Evolutionary conservation across 352 stramenopile species (phyloP).

Genomic region (Peronospora tabacina): DNA sequence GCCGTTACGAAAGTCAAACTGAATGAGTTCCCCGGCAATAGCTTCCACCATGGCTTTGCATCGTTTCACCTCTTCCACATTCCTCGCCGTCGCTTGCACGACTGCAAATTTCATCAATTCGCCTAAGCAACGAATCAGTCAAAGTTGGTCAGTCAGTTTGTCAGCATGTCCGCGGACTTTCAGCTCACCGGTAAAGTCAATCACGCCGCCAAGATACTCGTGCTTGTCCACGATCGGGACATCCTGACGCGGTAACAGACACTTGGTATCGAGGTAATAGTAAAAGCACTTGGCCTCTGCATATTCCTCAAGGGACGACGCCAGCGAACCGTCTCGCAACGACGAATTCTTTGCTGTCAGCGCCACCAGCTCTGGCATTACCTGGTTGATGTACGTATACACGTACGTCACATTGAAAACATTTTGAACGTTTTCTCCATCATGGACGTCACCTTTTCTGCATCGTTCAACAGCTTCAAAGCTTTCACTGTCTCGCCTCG

Average conservation of each 20-base stretch:
- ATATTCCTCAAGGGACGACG: constrained; percentile 90
- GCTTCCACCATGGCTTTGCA: constrained; percentile 80
- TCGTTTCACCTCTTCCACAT: constrained; percentile 70
- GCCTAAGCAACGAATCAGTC: constrained; percentile 25
- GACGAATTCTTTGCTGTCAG: constrained; percentile 78
- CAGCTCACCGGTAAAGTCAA: constrained; percentile 88
- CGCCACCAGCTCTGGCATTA: constrained; percentile 68
- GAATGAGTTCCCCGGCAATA: constrained; percentile 85
- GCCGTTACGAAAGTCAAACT: constrained; percentile 94
- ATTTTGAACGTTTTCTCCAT: neutral
- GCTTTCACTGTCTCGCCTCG: constrained; percentile 65
- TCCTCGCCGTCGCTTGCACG: constrained; percentile 80
- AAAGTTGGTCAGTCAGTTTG: neutral
- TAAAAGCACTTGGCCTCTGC: constrained; percentile 90
- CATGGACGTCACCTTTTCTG: constrained; percentile 34
- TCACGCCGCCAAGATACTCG: constrained; percentile 92
- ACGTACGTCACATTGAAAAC: constrained; percentile 9
- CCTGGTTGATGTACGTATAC: constrained; percentile 30
- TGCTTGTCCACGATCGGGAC: constrained; percentile 59
- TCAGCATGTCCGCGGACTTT: neutral
- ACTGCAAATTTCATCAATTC: constrained; percentile 87
- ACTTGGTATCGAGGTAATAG: constrained; percentile 67
- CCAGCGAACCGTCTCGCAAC: constrained; percentile 74
- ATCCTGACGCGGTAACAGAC: constrained; percentile 44
- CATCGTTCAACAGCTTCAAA: constrained; percentile 37